Conservation (phyloP, 441 rosid genomes). For the Arabidopsis hybrid region DNA sequence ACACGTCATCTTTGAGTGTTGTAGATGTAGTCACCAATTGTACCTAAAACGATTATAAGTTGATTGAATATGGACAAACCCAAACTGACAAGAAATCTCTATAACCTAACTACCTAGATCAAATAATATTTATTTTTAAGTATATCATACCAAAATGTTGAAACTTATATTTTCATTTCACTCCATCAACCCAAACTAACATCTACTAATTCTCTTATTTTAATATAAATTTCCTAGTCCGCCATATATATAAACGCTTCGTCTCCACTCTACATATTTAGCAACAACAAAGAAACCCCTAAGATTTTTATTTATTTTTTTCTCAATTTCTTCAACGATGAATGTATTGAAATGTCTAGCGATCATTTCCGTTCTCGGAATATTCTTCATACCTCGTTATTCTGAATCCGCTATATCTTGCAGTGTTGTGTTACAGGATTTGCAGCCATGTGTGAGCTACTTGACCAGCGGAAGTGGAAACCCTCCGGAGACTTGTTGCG, state of each 20-base stretch:
- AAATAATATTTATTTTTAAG: conserved; percentile 1
- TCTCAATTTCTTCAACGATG: conserved; percentile 10
- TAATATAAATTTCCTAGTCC: conserved; percentile 1
- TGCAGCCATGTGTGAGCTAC: conserved; percentile 79
- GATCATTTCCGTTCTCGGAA: conserved; percentile 18
- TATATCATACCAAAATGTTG: conserved; percentile 37
- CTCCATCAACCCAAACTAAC: conserved; percentile 41
- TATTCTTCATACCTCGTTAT: conserved; percentile 41
- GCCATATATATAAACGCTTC: conserved; percentile 20
- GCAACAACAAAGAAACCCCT: background rate
- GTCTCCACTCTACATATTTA: conserved; percentile 10
- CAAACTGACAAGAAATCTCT: conserved; percentile 34
- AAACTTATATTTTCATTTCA: conserved; percentile 29
- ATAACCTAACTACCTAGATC: conserved; percentile 33
- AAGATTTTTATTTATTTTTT: background rate
- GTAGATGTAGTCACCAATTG: conserved; percentile 15
- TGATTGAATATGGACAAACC: conserved; percentile 32
- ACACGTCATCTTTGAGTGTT: conserved; percentile 34
- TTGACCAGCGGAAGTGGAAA: conserved; percentile 67
- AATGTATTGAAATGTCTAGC: conserved; percentile 23
- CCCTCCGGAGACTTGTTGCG: conserved; percentile 75
- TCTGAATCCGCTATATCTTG: conserved; percentile 68
- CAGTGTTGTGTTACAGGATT: conserved; percentile 64
- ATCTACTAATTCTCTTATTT: conserved; percentile 28
- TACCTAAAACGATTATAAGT: conserved; percentile 31